phyloP scores from a whole-genome alignment of 495 filamentous ascomycete species.

The Clohesyomyces aquaticus region DNA sequence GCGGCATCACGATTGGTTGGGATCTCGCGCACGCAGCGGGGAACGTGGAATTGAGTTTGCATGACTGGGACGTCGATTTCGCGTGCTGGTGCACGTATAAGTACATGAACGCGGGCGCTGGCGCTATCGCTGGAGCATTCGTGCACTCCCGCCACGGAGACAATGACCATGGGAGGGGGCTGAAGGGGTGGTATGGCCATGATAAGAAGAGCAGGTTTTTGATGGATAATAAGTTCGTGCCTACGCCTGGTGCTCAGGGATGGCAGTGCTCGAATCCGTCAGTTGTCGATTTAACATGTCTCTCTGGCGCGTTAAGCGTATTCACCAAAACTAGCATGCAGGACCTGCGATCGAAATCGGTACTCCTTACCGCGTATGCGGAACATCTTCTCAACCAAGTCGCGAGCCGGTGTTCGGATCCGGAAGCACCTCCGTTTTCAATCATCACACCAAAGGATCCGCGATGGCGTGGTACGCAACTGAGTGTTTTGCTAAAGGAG shows the following conservation, averaged over 20 bases:
- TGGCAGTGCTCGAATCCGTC: slow-evolving; percentile 72
- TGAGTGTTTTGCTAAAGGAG: slow-evolving; percentile 70
- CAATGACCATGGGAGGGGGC: slow-evolving; percentile 9
- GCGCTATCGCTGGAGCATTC: slow-evolving; percentile 83
- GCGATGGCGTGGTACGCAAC: slow-evolving; percentile 76
- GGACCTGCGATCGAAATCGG: slow-evolving; percentile 71
- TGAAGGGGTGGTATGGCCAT: slow-evolving; percentile 87
- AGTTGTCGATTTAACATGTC: slow-evolving; percentile 65
- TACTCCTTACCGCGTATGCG: slow-evolving; percentile 76
- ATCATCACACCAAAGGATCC: slow-evolving; percentile 80
- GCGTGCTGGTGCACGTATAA: slow-evolving; percentile 96
- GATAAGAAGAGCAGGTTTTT: slow-evolving; percentile 73
- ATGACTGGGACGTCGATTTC: slow-evolving; percentile 93
- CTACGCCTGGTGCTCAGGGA: slow-evolving; percentile 68
- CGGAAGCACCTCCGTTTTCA: slow-evolving; percentile 54
- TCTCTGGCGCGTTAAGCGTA: slow-evolving; percentile 77
- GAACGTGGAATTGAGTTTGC: slow-evolving; percentile 80
- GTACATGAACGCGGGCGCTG: slow-evolving; percentile 89
- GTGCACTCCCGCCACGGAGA: slow-evolving; percentile 76
- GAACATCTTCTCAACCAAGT: slow-evolving; percentile 70
- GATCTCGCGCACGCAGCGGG: slow-evolving; percentile 93
- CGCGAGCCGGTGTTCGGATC: slow-evolving; percentile 48
- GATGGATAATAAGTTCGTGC: slow-evolving; percentile 77
- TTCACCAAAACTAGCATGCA: slow-evolving; percentile 74
- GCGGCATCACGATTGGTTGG: slow-evolving; percentile 82